Base-by-base conservation (phyloP, 2,329 filamentous ascomycete genomes). In the Colletotrichum graminicola region DNA sequence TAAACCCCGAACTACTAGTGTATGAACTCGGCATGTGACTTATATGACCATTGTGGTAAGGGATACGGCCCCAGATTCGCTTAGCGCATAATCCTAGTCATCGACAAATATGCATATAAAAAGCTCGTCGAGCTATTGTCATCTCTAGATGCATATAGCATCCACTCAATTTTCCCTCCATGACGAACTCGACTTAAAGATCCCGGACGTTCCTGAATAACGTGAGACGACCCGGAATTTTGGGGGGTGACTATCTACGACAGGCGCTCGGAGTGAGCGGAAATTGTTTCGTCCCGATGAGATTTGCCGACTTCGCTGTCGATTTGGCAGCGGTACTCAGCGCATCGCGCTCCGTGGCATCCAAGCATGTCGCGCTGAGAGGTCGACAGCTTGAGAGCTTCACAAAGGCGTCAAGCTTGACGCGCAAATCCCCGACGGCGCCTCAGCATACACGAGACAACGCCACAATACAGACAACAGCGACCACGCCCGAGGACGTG, bases 241-340 rank as follows among this genome's bases (percentile, higher is more conserved):
- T 18, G 57, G 23, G 21, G 51, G n/a, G 43, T n/a, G 32, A 26
- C 41, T 26, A 45, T 55, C 23, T 32, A 63, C 61, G 56, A 60
- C n/a, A 55, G 65, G 52, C 57, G 47, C 36, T 34, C 34, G 26
- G 59, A 67, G 36, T 56, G 32, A 43, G 51, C 18, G 14, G 29
- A 56, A 36, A 49, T 26, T 7, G 18, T 21, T 34, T 43, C 29
- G 62, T 51, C 11, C 75, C 73, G 71, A 90, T 90, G 88, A 83
- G 88, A 80, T 84, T 90, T 86, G 88, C 87, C 82, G 91, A 88
- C 82, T 89, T 86, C 78, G 83, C 86, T 73, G 84, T 94, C 78
- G 93, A 95, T 83, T 84, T 92, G 76, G 89, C 91, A 75, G 89
- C 91, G 72, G 85, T 95, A 74, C 85, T 92, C 80, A 90, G 87